phyloP scores from a whole-genome alignment of 495 filamentous ascomycete species.

The Glutinoglossum americanum region DNA sequence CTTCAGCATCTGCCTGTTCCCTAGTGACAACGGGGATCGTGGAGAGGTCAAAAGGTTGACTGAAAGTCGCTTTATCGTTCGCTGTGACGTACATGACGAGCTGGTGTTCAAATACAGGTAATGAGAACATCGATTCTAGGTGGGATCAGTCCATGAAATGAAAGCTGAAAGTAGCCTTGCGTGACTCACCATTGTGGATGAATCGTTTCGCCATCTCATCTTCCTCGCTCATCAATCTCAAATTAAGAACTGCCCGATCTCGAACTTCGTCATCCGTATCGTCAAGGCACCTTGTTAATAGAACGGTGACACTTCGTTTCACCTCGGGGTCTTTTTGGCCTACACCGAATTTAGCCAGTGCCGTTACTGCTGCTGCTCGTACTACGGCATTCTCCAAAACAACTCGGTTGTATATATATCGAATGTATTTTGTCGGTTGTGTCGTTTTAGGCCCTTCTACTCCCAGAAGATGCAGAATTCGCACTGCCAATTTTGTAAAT shows the following conservation, averaged over 20 bases:
- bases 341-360: conserved; percentile 90
- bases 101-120: conserved; percentile 92
- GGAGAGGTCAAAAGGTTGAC: conserved; percentile 68
- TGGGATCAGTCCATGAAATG: neutral
- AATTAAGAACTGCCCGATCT: conserved; percentile 81
- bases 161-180: too few species aligned
- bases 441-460: conserved; percentile 88
- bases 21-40: conserved; percentile 85
- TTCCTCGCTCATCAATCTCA: conserved; percentile 68
- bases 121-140: conserved; percentile 54
- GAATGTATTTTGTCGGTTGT: conserved; percentile 93
- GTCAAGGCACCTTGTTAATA: conserved; percentile 84
- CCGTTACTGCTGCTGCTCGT: conserved; percentile 85
- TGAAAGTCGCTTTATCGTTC: conserved; percentile 64
- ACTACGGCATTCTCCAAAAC: conserved; percentile 95
- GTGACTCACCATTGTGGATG: conserved; percentile 80
- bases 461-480: conserved; percentile 82
- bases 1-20: conserved; percentile 92
- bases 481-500: conserved; percentile 92
- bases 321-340: conserved; percentile 92
- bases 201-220: conserved; percentile 69
- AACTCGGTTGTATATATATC: conserved; percentile 98
- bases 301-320: conserved; percentile 79
- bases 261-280: conserved; percentile 96
- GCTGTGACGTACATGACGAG: conserved; percentile 96